phyloP scores from a whole-genome alignment of 164 flowering plant species.

The Piper betle region DNA sequence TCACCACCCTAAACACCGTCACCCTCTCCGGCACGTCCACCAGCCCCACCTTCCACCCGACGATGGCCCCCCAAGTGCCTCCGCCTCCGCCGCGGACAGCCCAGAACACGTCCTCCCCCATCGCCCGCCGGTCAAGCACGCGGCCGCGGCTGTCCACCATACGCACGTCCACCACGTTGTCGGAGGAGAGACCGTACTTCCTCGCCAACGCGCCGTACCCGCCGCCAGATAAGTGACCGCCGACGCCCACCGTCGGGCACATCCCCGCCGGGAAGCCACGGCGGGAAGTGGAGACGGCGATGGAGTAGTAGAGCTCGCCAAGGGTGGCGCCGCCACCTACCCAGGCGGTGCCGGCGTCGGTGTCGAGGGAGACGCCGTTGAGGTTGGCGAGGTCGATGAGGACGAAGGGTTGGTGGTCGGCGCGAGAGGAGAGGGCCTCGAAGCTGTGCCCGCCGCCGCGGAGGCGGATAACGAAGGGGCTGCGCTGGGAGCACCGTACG shows the following conservation, averaged over 20 bases:
- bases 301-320: constrained; percentile 17
- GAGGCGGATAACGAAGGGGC: constrained; percentile 7
- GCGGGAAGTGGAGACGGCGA: constrained; percentile 7
- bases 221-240: constrained; percentile 20
- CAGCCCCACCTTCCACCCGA: constrained; percentile 14
- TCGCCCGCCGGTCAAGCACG: constrained; percentile 6
- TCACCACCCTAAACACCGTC: constrained; percentile 5
- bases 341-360: constrained; percentile 16
- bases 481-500: constrained; percentile 9
- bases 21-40: constrained; percentile 8
- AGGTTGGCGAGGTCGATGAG: constrained; percentile 18
- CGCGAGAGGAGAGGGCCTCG: constrained; percentile 13
- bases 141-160: constrained; percentile 10
- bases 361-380: constrained; percentile 9
- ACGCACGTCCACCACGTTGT: constrained; percentile 15
- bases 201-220: constrained; percentile 17
- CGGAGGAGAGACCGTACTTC: constrained; percentile 17
- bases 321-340: constrained; percentile 22
- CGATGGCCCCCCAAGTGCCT: constrained; percentile 9
- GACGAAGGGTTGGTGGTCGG: constrained; percentile 7
- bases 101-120: constrained; percentile 19
- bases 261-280: constrained; percentile 16
- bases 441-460: constrained; percentile 20
- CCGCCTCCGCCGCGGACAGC: constrained; percentile 17
- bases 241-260: constrained; percentile 16